These are phyloP conservation scores for Penicillium sp. DNA, from an alignment of 2,329 filamentous ascomycete genomes.

Conservation along the genomic window DNA sequence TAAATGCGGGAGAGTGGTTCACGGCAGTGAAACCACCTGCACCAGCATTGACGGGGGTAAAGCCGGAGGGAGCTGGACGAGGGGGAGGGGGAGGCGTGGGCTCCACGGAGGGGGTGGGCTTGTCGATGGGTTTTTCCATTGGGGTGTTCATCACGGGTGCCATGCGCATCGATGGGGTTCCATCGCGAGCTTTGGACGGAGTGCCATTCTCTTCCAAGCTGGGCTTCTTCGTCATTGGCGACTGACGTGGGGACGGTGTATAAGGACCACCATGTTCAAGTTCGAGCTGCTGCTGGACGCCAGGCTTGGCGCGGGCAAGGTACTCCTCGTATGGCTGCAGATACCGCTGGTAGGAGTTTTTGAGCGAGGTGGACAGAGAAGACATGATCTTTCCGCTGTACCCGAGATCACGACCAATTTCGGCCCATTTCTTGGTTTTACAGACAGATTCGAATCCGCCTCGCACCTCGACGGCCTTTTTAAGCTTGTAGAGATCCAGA, in stretches of 20 bases:
- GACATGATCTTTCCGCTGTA: conserved; percentile 99
- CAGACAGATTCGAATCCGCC: conserved; percentile 97
- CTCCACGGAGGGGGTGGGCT: conserved; percentile 42
- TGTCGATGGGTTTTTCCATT: conserved; percentile 38
- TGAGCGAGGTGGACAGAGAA: conserved; percentile 92
- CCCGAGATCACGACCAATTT: conserved; percentile 92
- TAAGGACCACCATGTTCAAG: conserved; percentile 89
- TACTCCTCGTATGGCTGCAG: conserved; percentile 97
- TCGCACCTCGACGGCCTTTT: conserved; percentile 92
- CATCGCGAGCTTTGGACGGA: conserved; percentile 56
- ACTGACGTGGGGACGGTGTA: conserved; percentile 75
- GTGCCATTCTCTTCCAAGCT: conserved; percentile 47
- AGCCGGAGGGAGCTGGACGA: conserved; percentile 53
- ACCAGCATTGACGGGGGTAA: conserved; percentile 71
- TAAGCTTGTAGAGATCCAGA: conserved; percentile 90
- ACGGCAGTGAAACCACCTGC: conserved; percentile 62
- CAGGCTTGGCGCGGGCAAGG: conserved; percentile 83
- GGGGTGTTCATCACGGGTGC: conserved; percentile 61
- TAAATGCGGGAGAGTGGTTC: conserved; percentile 54
- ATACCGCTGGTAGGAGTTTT: conserved; percentile 98
- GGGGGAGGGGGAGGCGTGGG: conserved; percentile 41
- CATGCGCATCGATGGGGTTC: conserved; percentile 68
- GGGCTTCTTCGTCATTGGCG: conserved; percentile 65
- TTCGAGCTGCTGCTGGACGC: conserved; percentile 94
- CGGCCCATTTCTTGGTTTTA: conserved; percentile 98